These are phyloP conservation scores for Przewalskia tangutica DNA, from an alignment of 257 asterid genomes.

Conservation along the genomic window DNA sequence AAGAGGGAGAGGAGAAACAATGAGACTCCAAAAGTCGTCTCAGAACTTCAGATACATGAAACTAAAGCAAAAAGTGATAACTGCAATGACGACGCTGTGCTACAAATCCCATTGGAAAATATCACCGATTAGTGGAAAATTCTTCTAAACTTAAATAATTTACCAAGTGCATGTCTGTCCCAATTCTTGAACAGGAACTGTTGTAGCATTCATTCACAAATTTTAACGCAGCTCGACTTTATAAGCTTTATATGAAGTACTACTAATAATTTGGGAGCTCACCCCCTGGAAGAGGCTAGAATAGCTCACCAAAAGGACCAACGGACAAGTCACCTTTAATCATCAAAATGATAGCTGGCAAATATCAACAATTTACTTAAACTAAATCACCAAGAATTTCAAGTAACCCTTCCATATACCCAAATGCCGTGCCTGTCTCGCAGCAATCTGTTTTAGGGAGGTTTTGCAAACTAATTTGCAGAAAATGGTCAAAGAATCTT, in stretches of 20 bases:
- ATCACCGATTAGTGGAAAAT: background rate
- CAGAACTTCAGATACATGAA: slow-evolving; percentile 1
- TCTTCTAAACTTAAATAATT: background rate
- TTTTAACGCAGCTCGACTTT: background rate
- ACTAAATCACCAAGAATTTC: background rate
- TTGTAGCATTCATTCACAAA: background rate
- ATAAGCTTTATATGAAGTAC: background rate
- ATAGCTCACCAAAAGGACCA: background rate
- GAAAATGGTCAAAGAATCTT: background rate
- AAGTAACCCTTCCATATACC: background rate
- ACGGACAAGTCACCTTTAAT: background rate
- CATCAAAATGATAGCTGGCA: background rate
- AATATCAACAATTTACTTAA: background rate
- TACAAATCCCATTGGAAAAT: background rate
- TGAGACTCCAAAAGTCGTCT: background rate
- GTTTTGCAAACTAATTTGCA: background rate
- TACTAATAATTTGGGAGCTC: background rate
- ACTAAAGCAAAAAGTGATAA: background rate
- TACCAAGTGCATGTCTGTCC: background rate
- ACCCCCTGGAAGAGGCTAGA: no score
- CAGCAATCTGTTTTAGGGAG: background rate
- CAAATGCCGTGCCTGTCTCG: background rate
- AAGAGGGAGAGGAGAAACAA: background rate
- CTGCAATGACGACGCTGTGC: background rate
- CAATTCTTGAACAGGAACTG: background rate